These are phyloP conservation scores for Leucocoprinus leucothites DNA, from an alignment of 768 basidiomycete species.

Conservation along the genomic window DNA sequence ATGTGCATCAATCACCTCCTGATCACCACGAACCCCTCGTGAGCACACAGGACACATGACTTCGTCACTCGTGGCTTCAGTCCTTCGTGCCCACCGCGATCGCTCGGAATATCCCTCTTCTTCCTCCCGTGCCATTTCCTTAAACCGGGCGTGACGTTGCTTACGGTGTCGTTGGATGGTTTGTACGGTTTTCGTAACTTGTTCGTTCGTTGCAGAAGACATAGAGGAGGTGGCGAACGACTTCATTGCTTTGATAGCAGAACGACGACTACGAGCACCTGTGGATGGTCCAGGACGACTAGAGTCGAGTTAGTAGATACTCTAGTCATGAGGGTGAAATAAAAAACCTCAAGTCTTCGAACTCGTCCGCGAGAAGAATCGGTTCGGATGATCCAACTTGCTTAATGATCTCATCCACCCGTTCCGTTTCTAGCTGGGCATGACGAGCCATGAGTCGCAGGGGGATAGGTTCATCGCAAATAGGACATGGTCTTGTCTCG, in stretches of 20 bases:
- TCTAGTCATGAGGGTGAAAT: neutral
- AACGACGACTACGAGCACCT: conserved; percentile 34
- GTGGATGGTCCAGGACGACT: conserved; percentile 28
- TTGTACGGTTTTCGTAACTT: conserved; percentile 53
- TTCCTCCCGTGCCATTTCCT: conserved; percentile 63
- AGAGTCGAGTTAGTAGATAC: no score
- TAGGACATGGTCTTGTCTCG: conserved; percentile 72
- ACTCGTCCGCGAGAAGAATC: conserved; percentile 39
- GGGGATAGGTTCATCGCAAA: conserved; percentile 71
- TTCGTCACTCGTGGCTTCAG: conserved; percentile 29
- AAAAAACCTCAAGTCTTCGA: conserved; percentile 46
- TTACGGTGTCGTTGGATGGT: conserved; percentile 68
- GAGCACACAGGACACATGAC: conserved; percentile 73
- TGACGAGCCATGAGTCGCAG: conserved; percentile 68
- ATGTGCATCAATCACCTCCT: conserved; percentile 74
- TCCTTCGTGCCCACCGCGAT: conserved; percentile 26
- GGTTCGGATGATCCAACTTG: conserved; percentile 61
- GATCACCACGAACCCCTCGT: conserved; percentile 55
- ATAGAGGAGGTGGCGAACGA: conserved; percentile 18
- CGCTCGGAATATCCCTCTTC: conserved; percentile 37
- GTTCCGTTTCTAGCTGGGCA: conserved; percentile 60
- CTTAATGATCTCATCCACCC: conserved; percentile 64
- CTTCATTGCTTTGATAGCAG: conserved; percentile 38
- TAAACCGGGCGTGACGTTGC: conserved; percentile 62
- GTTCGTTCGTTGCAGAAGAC: conserved; percentile 22